phyloP scores from a whole-genome alignment of 306 rosid species.

The Vachellia collinsii region DNA sequence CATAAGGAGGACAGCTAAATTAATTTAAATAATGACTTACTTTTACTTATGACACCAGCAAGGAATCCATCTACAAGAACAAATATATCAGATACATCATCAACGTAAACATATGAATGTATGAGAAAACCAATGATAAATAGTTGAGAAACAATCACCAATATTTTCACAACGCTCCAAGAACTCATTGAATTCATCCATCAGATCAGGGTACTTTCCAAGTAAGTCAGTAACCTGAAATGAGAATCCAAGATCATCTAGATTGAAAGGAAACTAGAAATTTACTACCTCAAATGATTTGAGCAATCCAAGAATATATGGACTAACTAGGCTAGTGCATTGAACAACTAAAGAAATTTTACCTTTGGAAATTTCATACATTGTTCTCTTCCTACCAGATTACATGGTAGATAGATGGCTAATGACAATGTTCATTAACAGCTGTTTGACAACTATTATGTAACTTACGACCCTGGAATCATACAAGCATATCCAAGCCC shows the following conservation, averaged over 20 bases:
- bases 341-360: too few species aligned
- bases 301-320: too few species aligned
- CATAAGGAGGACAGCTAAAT: slow-evolving; percentile 22
- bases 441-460: neutral
- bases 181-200: slow-evolving; percentile 90
- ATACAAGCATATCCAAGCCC: slow-evolving; percentile 7
- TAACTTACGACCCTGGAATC: neutral
- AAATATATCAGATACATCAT: slow-evolving; percentile 46
- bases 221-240: slow-evolving; percentile 87
- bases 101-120: slow-evolving; percentile 20
- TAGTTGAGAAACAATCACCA: slow-evolving; percentile 52
- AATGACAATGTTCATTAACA: neutral
- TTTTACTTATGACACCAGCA: slow-evolving; percentile 87
- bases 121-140: neutral
- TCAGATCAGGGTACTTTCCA: slow-evolving; percentile 89
- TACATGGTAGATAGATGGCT: neutral
- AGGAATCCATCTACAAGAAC: slow-evolving; percentile 93
- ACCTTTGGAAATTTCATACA: too few species aligned
- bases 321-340: too few species aligned
- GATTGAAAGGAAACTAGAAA: too few species aligned
- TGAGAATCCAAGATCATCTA: slow-evolving; percentile 30
- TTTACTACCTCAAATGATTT: too few species aligned
- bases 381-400: too few species aligned
- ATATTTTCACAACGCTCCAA: slow-evolving; percentile 87
- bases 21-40: slow-evolving; percentile 53